Conservation (phyloP, 192 early-diverging fungal genomes). For the Jimgerdemannia lactiflua region DNA sequence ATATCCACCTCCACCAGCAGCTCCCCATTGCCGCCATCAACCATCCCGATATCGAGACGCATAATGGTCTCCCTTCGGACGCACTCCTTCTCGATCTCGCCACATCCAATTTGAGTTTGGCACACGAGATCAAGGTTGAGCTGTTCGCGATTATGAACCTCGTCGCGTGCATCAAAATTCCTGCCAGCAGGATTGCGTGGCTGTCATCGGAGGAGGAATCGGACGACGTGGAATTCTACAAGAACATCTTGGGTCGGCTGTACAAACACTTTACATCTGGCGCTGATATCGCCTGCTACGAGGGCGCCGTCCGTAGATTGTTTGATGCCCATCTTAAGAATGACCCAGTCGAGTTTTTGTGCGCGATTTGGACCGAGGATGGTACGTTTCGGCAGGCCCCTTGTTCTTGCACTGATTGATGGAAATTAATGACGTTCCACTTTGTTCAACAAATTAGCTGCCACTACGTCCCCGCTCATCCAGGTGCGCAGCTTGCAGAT, state of each 20-base stretch:
- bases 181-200: slow-evolving; percentile 1
- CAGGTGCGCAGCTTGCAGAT: slow-evolving; percentile 54
- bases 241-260: slow-evolving; percentile 8
- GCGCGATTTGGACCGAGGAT: slow-evolving; percentile 34
- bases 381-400: slow-evolving; percentile 8
- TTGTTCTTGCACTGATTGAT: slow-evolving; percentile 15
- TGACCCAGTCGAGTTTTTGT: slow-evolving; percentile 38
- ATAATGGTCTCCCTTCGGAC: slow-evolving; percentile 16
- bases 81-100: slow-evolving; percentile 22
- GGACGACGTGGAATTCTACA: slow-evolving; percentile 9
- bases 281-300: slow-evolving; percentile 27
- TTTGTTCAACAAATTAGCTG: background rate
- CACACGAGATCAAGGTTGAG: slow-evolving; percentile 25
- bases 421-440: too few relatives aligned
- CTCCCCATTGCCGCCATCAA: background rate
- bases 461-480: slow-evolving; percentile 14
- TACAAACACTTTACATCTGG: slow-evolving; percentile 40
- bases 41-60: slow-evolving; percentile 6
- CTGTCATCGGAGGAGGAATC: slow-evolving; percentile 1
- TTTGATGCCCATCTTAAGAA: slow-evolving; percentile 32
- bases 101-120: slow-evolving; percentile 23
- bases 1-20: slow-evolving; percentile 11
- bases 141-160: slow-evolving; percentile 33
- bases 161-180: slow-evolving; percentile 9
- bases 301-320: slow-evolving; percentile 33